phyloP scores from a whole-genome alignment of 805 yeast genomes.

The Candida railenensis region DNA sequence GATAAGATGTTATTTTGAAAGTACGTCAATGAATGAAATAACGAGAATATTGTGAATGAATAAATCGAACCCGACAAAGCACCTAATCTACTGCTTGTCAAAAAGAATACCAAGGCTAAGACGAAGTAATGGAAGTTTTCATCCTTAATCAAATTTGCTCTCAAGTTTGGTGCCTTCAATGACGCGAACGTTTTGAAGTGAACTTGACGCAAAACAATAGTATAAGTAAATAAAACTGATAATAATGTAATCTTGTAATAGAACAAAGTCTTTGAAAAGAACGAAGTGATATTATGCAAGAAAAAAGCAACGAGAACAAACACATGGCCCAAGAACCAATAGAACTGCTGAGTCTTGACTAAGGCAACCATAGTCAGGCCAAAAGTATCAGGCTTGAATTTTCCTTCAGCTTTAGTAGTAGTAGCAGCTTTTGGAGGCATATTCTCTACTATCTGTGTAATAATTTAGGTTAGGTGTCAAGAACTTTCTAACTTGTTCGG shows the following conservation, averaged over 20 bases:
- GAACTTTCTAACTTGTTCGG: too few species aligned
- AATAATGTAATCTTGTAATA: constrained; percentile 39
- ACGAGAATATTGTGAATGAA: constrained; percentile 34
- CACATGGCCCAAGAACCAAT: constrained; percentile 68
- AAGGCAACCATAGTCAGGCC: constrained; percentile 8
- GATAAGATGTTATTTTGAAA: constrained; percentile 36
- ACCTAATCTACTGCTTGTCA: constrained; percentile 28
- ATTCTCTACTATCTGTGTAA: neutral
- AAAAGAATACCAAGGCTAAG: constrained; percentile 30
- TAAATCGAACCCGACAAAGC: constrained; percentile 38
- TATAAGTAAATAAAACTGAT: constrained; percentile 57
- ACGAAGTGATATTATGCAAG: constrained; percentile 38
- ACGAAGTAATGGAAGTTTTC: constrained; percentile 40
- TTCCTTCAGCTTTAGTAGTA: neutral
- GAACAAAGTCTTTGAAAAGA: constrained; percentile 31
- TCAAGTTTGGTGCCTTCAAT: constrained; percentile 9
- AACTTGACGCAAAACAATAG: constrained; percentile 61
- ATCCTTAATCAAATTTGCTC: constrained; percentile 29
- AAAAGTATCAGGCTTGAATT: constrained; percentile 3
- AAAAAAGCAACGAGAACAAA: constrained; percentile 44
- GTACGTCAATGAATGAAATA: constrained; percentile 38
- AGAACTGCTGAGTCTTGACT: constrained; percentile 55
- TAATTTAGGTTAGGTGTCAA: neutral
- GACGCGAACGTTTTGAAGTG: constrained; percentile 40
- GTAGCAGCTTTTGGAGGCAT: constrained; percentile 2